Evolutionary conservation across 1,139 yeast species (phyloP).

Genomic region (Taphrina betulina): DNA sequence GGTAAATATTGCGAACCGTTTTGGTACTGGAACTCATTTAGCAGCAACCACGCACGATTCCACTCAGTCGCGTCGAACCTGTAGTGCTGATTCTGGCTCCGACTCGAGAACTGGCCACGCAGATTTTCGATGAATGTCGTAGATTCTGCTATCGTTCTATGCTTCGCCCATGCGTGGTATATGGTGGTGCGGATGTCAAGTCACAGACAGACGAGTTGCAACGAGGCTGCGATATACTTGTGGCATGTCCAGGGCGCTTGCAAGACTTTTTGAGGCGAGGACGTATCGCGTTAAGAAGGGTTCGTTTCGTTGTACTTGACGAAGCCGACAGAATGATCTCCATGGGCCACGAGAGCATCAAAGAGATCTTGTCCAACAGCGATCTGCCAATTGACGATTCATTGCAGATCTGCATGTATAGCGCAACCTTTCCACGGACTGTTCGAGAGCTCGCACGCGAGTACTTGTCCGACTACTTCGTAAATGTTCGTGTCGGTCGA

Average conservation of each 20-base stretch:
- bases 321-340: slow-evolving; percentile 89
- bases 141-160: slow-evolving; percentile 82
- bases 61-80: slow-evolving; percentile 8
- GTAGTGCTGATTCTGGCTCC: slow-evolving; percentile 86
- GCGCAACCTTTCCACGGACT: slow-evolving; percentile 98
- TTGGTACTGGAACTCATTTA: not conserved
- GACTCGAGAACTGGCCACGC: slow-evolving; percentile 89
- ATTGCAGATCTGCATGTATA: slow-evolving; percentile 60
- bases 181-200: slow-evolving; percentile 98
- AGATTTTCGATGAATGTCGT: slow-evolving; percentile 93
- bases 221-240: slow-evolving; percentile 75
- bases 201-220: slow-evolving; percentile 85
- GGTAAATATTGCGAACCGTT: not conserved
- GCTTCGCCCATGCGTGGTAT: slow-evolving; percentile 83
- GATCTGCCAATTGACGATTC: not conserved
- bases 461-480: slow-evolving; percentile 34
- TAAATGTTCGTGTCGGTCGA: slow-evolving; percentile 1
- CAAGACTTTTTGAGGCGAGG: slow-evolving; percentile 82
- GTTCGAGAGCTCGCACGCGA: slow-evolving; percentile 96
- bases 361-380: not conserved
- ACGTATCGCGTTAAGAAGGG: slow-evolving; percentile 93
- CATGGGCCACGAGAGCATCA: slow-evolving; percentile 61
- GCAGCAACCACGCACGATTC: not conserved
- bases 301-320: slow-evolving; percentile 88
- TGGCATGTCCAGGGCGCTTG: slow-evolving; percentile 97